Evolutionary conservation across 306 rosid species (phyloP), one percentile per base, ranked within the genome.

Genomic region (Begonia peltatifolia): DNA sequence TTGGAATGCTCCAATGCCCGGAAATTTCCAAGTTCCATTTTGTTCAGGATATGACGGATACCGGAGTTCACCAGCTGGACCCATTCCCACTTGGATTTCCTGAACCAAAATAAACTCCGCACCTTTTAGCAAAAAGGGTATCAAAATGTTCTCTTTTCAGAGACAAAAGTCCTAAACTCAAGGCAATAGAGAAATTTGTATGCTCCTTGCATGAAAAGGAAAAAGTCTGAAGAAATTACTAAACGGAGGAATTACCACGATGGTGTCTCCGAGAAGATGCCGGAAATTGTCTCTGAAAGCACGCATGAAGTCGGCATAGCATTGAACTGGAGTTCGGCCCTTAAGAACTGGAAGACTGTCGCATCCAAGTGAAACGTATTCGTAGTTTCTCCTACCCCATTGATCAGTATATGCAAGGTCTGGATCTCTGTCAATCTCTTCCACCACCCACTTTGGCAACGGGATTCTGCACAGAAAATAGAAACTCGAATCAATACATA

Each of bases 61-160:
- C 20, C 99, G 94, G 15, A 92, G 76, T 69, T 92, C 99, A 46
- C 99, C 99, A 0, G 96, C 95, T n/a, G 99, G 99, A 52, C 99
- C 99, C 99, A 92, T 92, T 11, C 99, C 99, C 53, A 81, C 96
- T 86, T 92, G 99, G 43, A 92, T 86, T 86, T 92, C 99, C 99
- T 92, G 75, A 49, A 30, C 46, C 55, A 18, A 22, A 52, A 52
- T 10, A 61, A 18, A 3, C 11, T 41, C 13, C 5, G 20, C 13
- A 3, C 41, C 43, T 14, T 12, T 11, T 16, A n/a, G 25, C 14
- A 2, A 14, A 5, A 11, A 46, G 20, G 35, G 23, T 12, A 3
- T 55, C 14, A 50, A 56, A 1, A n/a, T 6, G 43, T 1, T 41
- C 41, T 41, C 56, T 9, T 5, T 23, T 70, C 18, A 17, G 18